phyloP scores from a whole-genome alignment of 495 filamentous ascomycete species.

The Astrocystis sublimbata region DNA sequence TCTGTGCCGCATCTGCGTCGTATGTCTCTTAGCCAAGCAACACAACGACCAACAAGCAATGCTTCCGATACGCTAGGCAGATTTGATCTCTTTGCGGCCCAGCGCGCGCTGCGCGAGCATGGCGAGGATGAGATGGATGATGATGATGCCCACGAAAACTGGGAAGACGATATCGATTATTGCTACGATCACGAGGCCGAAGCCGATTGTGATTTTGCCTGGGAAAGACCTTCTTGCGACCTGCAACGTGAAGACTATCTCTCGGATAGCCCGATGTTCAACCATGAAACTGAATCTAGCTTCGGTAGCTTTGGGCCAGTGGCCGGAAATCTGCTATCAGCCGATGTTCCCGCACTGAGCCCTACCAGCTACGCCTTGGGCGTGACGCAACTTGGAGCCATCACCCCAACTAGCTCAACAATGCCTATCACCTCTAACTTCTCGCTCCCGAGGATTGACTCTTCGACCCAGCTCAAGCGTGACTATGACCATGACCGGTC shows the following conservation, averaged over 20 bases:
- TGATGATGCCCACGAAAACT: constrained; percentile 57
- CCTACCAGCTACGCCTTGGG: constrained; percentile 46
- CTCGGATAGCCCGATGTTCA: constrained; percentile 25
- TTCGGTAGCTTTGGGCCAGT: constrained; percentile 26
- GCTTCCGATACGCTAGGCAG: constrained; percentile 48
- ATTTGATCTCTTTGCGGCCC: constrained; percentile 39
- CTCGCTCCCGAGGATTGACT: constrained; percentile 40
- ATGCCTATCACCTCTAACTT: constrained; percentile 43
- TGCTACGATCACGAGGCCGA: constrained; percentile 91
- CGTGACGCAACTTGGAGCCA: constrained; percentile 37
- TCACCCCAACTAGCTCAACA: constrained; percentile 40
- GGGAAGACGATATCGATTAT: constrained; percentile 95
- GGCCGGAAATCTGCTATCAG: constrained; percentile 41
- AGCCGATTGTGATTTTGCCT: constrained; percentile 87
- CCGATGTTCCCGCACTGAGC: constrained; percentile 46
- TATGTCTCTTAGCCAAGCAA: constrained; percentile 32
- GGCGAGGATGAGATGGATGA: constrained; percentile 38
- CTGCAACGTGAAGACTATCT: constrained; percentile 34
- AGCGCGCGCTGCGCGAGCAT: constrained; percentile 31
- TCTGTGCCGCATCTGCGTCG: constrained; percentile 50
- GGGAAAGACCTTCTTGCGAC: constrained; percentile 61
- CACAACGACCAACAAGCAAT: constrained; percentile 42
- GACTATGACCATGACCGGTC: constrained; percentile 33
- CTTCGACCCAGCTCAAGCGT: constrained; percentile 26
- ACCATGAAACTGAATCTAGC: constrained; percentile 29